Base-by-base conservation (phyloP, 2,329 filamentous ascomycete species). In the Lecanicillium sp. region DNA sequence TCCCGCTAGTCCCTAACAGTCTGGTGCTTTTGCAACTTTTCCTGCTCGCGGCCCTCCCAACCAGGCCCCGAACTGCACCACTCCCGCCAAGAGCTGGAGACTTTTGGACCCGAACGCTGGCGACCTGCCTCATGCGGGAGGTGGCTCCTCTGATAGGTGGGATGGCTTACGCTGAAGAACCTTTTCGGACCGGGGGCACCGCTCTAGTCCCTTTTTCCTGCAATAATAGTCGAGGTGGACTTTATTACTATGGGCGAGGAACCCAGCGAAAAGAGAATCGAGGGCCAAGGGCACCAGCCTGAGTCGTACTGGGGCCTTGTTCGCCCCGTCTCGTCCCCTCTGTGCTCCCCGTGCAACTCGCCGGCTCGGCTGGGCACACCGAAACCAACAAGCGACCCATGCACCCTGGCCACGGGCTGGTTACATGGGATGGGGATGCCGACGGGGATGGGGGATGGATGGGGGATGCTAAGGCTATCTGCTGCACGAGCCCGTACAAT, bases 51-150 rank as follows among this genome's bases (percentile, higher is more conserved):
- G 38, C 43, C 40, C 35, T 38, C 38, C 40, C 31, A 41, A 36
- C 20, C 40, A 40, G 34, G 40, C 29, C 41, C 45, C 33, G 20
- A 34, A 33, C 29, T 29, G 33, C 9, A 29, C 33, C 39, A 34
- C 17, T 17, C 39, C 7, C 11, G 22, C 22, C 22, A 25, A 6
- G 22, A 18, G 32, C 32, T 35, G 37, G 37, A 29, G 19, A 32
- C 29, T 37, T 41, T 37, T 30, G 28, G 14, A 15, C 8, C 30
- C 37, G 19, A 29, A 28, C 17, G 16, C 20, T 30, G 28, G 40
- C 38, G 43, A 50, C 48, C 51, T 53, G 46, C 51, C 52, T 53
- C 51, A 56, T 55, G 51, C 34, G 48, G 48, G 44, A 44, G 40
- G 40, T 44, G 18, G 41, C 37, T 29, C 27, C 35, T 46, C 39